A percentile compares a stretch with the other conserved stretches of the same genome.
phyloP scores from a whole-genome alignment of 164 flowering plant species.

The Vitis amurensis region DNA sequence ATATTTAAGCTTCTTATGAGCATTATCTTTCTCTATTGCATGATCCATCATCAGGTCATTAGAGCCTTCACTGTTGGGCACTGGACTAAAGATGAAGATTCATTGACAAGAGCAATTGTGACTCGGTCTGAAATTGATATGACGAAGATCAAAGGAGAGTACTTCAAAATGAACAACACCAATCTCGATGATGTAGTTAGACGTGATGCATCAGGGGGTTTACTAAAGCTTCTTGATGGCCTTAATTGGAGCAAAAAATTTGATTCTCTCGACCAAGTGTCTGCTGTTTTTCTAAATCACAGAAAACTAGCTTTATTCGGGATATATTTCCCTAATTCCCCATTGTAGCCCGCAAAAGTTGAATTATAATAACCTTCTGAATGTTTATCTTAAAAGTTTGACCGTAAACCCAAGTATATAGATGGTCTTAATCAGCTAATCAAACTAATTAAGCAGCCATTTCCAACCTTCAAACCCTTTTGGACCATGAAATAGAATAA shows the following conservation, averaged over 20 bases:
- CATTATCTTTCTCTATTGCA: background rate
- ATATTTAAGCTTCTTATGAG: no score
- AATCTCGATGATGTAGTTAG: constrained; percentile 56
- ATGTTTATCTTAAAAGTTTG: no score
- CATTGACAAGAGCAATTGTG: constrained; percentile 65
- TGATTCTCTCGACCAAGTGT: constrained; percentile 8
- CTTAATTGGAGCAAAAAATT: constrained; percentile 54
- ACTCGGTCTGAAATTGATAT: constrained; percentile 73
- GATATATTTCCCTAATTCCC: no score
- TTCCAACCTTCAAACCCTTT: no score
- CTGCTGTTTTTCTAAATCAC: no score
- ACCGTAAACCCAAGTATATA: no score
- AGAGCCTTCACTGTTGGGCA: constrained; percentile 48
- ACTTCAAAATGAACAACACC: constrained; percentile 37
- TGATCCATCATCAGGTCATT: constrained; percentile 41
- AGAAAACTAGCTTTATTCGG: no score
- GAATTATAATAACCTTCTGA: no score
- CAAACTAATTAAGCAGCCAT: no score
- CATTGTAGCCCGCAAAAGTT: no score
- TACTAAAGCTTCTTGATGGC: constrained; percentile 70
- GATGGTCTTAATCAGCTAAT: no score
- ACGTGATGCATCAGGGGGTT: constrained; percentile 80
- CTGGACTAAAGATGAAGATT: constrained; percentile 67
- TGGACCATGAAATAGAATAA: no score
- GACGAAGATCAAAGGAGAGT: constrained; percentile 56